Base-by-base conservation (phyloP, 2,329 filamentous ascomycete genomes). In the Colletotrichum sp. region DNA sequence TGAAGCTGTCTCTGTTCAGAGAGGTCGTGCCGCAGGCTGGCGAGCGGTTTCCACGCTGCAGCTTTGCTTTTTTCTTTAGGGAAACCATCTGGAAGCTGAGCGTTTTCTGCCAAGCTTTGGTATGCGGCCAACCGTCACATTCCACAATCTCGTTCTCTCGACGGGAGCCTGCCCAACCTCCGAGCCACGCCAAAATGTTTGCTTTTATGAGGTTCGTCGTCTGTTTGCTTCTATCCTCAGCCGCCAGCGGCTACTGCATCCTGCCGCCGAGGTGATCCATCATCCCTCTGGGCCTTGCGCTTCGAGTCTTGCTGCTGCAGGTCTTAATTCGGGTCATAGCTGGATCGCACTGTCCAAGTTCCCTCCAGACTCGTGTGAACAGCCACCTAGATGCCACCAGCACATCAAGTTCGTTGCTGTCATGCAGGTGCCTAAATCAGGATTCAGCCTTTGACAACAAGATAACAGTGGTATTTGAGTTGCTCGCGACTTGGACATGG, bases 221-320 rank as follows among this genome's bases (percentile, higher is more conserved):
- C 26, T 63, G 71, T 71, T 71, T 75, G 71, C 66, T 52, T 74
- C 21, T 16, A n/a, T 34, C 16, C 39, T 74, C 69, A 63, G 43
- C 48, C 24, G 63, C 36, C 36, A 39, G 61, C 36, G 48, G 39
- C 24, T 61, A 55, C 63, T 75, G 73, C 63, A 73, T 68, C 52
- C 65, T 73, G 63, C 73, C 70, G 64, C 32, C 34, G 16, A 67
- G 28, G 34, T 43, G 69, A 34, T 39, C 15, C 36, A 21, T 57
- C 55, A 55, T 24, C 39, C 30, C 32, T 48, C n/a, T 28, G 26
- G 7, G 26, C 26, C 16, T 52, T 24, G 43, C 10, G 43, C 34
- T n/a, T 75, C 73, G n/a, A 36, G 24, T 60, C 55, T 59, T 13
- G 24, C 30, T 43, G 32, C 48, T 64, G 21, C 63, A 67, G 65